phyloP scores from a whole-genome alignment of 768 basidiomycete genomes.

The Boletales sp. region DNA sequence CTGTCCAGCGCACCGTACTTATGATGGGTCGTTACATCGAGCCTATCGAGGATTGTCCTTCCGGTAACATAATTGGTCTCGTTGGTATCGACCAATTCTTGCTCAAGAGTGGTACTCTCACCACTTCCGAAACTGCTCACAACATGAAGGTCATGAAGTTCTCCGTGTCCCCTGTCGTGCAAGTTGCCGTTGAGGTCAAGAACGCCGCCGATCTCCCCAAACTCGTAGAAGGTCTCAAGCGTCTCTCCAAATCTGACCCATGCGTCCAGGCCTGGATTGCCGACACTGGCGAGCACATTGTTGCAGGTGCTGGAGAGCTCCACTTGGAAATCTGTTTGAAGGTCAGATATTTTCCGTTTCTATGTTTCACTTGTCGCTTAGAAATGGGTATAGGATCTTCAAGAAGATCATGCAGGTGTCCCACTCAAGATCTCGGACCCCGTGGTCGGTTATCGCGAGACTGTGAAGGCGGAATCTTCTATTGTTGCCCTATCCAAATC shows the following conservation, averaged over 20 bases:
- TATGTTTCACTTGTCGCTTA: background rate
- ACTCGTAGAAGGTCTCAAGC: conserved; percentile 99
- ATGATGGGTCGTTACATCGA: conserved; percentile 99
- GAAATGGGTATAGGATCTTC: conserved; percentile 69
- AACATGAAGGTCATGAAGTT: conserved; percentile 99
- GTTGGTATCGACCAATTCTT: conserved; percentile 99
- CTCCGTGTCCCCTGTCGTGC: conserved; percentile 99
- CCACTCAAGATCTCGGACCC: conserved; percentile 98
- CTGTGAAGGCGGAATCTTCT: conserved; percentile 91
- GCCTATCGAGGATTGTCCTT: conserved; percentile 98
- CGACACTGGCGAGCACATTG: conserved; percentile 96
- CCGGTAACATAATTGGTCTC: conserved; percentile 98
- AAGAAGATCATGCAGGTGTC: conserved; percentile 99
- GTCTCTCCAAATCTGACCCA: conserved; percentile 99
- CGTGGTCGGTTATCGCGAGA: conserved; percentile 97
- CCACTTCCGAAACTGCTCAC: conserved; percentile 96
- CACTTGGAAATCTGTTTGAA: conserved; percentile 99
- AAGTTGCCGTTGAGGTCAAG: conserved; percentile 99
- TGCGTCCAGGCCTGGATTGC: conserved; percentile 95
- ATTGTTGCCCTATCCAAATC: conserved; percentile 98
- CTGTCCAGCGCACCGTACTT: conserved; percentile 96
- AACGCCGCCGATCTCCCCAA: conserved; percentile 99
- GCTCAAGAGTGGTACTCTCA: conserved; percentile 98
- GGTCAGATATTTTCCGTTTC: conserved; percentile 38
- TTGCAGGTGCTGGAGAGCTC: conserved; percentile 98